Base-by-base conservation (phyloP, 257 asterid genomes). In the Orobanche coerulescens region DNA sequence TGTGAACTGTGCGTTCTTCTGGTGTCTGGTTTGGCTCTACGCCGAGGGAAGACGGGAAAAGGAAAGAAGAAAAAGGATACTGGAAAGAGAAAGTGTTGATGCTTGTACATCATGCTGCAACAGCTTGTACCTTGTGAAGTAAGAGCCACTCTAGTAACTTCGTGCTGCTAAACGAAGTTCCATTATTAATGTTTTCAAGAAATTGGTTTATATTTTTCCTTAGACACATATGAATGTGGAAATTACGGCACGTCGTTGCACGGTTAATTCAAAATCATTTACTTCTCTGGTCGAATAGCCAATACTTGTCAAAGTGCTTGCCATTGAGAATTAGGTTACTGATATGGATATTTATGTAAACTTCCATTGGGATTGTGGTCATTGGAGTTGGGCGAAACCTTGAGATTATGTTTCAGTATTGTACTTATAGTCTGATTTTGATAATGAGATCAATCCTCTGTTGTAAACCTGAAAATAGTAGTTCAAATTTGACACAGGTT, bases 31-130 rank as follows among this genome's bases (percentile, higher is more conserved):
- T 24, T 14, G 52, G 23, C n/a, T 40, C 13, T 60, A 6, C 0
- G 57, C 31, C 6, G 53, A 15, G 19, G 15, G 46, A 44, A 7
- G 23, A 52, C 11, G 58, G 58, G 20, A 4, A 44, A 44, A 22
- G n/a, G 12, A 52, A 39, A 25, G 18, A 25, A 5, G 36, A 24
- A 51, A 37, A 25, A 7, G 39, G 3, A 33, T 11, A 12, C 4
- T 18, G 48, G 4, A 49, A 49, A 23, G 16, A 16, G 4, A 31
- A 47, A 24, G 19, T 8, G 1, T 25, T 52, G 36, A n/a, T n/a
- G 42, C 26, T 60, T 60, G 53, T 50, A 64, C 62, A 12, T 37
- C 54, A 39, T 26, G 69, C 69, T 64, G 40, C 52, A 53, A 37
- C 26, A 22, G 28, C 53, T 52, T 18, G 70, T 40, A 65, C 70